Evolutionary conservation across 192 early-diverging fungal genomes (phyloP).

Genomic region (Funneliformis geosporum): DNA sequence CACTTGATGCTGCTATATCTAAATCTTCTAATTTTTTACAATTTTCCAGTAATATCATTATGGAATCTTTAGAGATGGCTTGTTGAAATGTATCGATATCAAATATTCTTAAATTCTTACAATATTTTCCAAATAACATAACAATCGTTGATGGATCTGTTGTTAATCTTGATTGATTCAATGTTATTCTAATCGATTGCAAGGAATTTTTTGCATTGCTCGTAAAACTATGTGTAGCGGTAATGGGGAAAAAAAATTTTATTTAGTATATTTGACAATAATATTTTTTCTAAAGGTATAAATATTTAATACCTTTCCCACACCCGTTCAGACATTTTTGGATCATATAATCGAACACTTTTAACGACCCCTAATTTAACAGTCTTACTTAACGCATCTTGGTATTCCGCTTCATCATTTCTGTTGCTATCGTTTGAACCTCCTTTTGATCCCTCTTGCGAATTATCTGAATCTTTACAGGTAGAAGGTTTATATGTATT

Average conservation of each 20-base stretch:
- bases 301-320: no score
- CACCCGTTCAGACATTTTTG: conserved; percentile 4
- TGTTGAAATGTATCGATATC: neutral
- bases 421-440: no score
- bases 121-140: conserved; percentile 24
- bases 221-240: neutral
- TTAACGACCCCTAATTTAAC: neutral
- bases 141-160: conserved; percentile 15
- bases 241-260: no score
- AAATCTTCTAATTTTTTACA: conserved; percentile 11
- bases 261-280: no score
- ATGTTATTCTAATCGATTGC: neutral
- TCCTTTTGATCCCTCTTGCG: neutral
- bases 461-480: no score
- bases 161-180: neutral
- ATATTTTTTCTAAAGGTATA: no score
- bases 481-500: neutral
- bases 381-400: conserved; percentile 16
- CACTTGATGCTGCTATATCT: neutral
- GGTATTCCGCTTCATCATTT: neutral
- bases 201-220: conserved; percentile 8
- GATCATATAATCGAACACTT: conserved; percentile 10
- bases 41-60: neutral
- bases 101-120: conserved; percentile 23
- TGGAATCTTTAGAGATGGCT: neutral